phyloP scores from a whole-genome alignment of 75 land plant genomes.

The Isoetes taiwanensis region DNA sequence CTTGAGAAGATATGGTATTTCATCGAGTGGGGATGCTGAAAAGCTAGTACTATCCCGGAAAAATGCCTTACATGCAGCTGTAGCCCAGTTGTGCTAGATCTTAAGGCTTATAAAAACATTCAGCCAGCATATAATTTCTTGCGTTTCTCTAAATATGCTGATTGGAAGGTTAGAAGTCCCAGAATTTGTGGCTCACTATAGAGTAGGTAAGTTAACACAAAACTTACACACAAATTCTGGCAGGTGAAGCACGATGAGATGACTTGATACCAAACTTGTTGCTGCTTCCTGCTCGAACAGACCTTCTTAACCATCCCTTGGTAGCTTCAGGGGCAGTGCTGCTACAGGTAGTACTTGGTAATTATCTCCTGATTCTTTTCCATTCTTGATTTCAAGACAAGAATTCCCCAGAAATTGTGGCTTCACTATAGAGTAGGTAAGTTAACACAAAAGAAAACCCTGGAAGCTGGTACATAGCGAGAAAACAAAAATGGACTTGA shows the following conservation, averaged over 20 bases:
- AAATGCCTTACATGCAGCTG: slow-evolving; percentile 34
- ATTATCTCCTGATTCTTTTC: too few species aligned
- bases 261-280: slow-evolving; percentile 58
- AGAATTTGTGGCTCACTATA: slow-evolving; percentile 51
- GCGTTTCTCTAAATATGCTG: too few species aligned
- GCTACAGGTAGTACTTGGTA: slow-evolving; percentile 87
- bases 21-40: slow-evolving; percentile 71
- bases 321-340: slow-evolving; percentile 56
- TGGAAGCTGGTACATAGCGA: too few species aligned
- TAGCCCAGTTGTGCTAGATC: too few species aligned
- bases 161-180: too few species aligned
- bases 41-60: slow-evolving; percentile 37
- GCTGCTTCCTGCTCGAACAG: slow-evolving; percentile 58
- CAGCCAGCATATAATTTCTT: too few species aligned
- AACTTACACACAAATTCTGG: slow-evolving; percentile 18
- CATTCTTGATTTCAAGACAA: too few species aligned
- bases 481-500: too few species aligned
- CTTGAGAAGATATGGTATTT: too few species aligned
- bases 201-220: slow-evolving; percentile 36
- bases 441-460: too few species aligned
- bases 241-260: slow-evolving; percentile 70
- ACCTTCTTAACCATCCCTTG: slow-evolving; percentile 74
- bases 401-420: slow-evolving; percentile 76
- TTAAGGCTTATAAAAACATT: too few species aligned
- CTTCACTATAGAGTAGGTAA: slow-evolving; percentile 39